A percentile compares a stretch with the other conserved stretches of the same genome.
Conservation (phyloP, 805 yeast genomes). For the Wickerhamia fluorescens region DNA sequence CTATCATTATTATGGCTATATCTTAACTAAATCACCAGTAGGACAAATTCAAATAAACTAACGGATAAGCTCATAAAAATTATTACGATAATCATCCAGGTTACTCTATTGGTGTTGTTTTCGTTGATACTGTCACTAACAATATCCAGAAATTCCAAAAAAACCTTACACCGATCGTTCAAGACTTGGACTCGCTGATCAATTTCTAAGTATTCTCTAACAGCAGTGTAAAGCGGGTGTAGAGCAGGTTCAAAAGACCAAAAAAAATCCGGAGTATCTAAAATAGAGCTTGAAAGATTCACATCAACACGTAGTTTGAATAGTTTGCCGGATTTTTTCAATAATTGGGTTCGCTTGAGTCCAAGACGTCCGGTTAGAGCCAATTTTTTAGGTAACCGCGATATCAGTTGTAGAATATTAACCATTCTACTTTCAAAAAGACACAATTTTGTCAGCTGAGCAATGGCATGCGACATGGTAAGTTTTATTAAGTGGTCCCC, state of each 20-base stretch:
- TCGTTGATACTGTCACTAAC: constrained; percentile 93
- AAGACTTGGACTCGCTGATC: constrained; percentile 91
- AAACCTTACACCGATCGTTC: constrained; percentile 90
- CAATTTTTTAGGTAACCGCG: constrained; percentile 81
- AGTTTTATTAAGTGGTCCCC: constrained; percentile 91
- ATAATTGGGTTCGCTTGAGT: constrained; percentile 71
- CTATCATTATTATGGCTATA: no score
- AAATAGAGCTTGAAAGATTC: constrained; percentile 78
- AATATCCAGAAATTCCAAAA: constrained; percentile 86
- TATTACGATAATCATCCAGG: constrained; percentile 81
- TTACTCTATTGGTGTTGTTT: constrained; percentile 82
- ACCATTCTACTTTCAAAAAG: constrained; percentile 90
- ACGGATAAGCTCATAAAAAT: constrained; percentile 75
- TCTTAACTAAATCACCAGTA: no score
- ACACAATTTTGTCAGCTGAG: constrained; percentile 89
- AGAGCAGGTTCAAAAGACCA: constrained; percentile 95
- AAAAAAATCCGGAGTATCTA: constrained; percentile 94
- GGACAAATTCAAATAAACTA: constrained; percentile 64
- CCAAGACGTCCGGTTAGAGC: constrained; percentile 89
- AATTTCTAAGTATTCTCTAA: constrained; percentile 87
- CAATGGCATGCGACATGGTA: constrained; percentile 93
- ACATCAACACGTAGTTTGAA: constrained; percentile 92
- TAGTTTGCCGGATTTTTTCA: constrained; percentile 83
- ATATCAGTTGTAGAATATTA: constrained; percentile 71
- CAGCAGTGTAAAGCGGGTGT: constrained; percentile 85